A percentile compares a stretch with the other conserved stretches of the same genome.
phyloP scores from a whole-genome alignment of 1,284 basidiomycete species.

The Irpex rosettiformis region DNA sequence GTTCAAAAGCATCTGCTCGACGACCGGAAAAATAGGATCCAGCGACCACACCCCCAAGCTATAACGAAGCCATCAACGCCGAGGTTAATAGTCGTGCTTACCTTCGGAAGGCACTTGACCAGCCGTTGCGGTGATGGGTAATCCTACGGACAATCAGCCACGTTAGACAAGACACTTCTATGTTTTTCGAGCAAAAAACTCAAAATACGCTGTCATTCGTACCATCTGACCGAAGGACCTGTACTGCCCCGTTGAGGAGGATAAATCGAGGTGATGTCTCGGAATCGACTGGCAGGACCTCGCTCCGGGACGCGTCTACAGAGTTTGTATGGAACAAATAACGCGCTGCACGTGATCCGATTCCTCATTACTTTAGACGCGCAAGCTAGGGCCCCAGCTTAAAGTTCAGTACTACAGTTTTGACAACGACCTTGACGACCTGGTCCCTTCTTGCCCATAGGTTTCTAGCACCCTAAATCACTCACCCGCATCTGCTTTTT shows the following conservation, averaged over 20 bases:
- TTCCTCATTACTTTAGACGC: conserved; percentile 2
- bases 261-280: conserved; percentile 29
- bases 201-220: not conserved
- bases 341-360: conserved; percentile 20
- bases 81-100: not conserved
- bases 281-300: conserved; percentile 13
- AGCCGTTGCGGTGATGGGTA: not conserved
- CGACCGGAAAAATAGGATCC: conserved; percentile 12
- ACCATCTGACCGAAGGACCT: not conserved
- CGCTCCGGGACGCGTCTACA: conserved; percentile 12
- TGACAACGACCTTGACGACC: conserved; percentile 1
- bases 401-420: no score
- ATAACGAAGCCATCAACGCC: not conserved
- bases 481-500: conserved; percentile 1
- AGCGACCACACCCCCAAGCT: no score
- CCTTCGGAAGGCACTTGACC: not conserved
- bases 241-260: conserved; percentile 14
- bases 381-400: conserved; percentile 2
- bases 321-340: conserved; percentile 22
- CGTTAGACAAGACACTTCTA: not conserved
- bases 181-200: not conserved
- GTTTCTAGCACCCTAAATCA: conserved; percentile 2
- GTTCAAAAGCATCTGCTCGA: not conserved
- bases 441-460: not conserved
- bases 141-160: not conserved